Percentiles rank a stretch among this genome's conserved stretches.
Conservation (phyloP, 2,329 filamentous ascomycete species). For the Fusarium nodosum region DNA sequence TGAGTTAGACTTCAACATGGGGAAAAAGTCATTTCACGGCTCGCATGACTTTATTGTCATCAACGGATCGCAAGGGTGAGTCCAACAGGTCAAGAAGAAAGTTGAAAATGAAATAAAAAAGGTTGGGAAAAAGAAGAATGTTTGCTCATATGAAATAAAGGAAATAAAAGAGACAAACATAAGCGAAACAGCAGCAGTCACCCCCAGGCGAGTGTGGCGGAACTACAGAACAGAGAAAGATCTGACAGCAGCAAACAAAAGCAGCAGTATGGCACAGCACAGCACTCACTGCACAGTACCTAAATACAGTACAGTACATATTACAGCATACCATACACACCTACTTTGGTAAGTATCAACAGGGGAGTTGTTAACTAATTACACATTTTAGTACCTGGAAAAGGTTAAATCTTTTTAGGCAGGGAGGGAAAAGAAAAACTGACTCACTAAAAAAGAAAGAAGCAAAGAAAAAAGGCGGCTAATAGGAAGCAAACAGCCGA, state of each 20-base stretch:
- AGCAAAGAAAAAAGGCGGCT: background rate
- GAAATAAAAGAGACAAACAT: background rate
- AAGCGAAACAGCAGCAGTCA: background rate
- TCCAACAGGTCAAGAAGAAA: background rate
- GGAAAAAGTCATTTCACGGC: background rate
- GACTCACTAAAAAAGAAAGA: background rate
- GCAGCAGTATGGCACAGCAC: background rate
- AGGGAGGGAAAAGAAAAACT: background rate
- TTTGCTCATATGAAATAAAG: too few relatives aligned
- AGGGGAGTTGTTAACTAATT: background rate
- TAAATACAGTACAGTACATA: background rate
- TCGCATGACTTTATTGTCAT: background rate
- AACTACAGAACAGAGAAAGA: background rate
- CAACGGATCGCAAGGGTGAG: too few relatives aligned
- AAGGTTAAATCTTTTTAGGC: background rate
- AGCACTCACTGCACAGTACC: too few relatives aligned
- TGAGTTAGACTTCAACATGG: background rate
- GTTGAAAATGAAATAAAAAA: background rate
- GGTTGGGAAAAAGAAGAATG: background rate
- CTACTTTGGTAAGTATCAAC: too few relatives aligned
- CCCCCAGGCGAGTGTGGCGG: too few relatives aligned
- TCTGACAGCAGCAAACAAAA: background rate
- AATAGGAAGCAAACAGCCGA: background rate
- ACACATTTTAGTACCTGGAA: background rate
- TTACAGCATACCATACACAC: background rate